Percentiles rank a stretch among this genome's conserved stretches.
phyloP scores from a whole-genome alignment of 2,329 filamentous ascomycete genomes.

The Trichophyton benhamiae region DNA sequence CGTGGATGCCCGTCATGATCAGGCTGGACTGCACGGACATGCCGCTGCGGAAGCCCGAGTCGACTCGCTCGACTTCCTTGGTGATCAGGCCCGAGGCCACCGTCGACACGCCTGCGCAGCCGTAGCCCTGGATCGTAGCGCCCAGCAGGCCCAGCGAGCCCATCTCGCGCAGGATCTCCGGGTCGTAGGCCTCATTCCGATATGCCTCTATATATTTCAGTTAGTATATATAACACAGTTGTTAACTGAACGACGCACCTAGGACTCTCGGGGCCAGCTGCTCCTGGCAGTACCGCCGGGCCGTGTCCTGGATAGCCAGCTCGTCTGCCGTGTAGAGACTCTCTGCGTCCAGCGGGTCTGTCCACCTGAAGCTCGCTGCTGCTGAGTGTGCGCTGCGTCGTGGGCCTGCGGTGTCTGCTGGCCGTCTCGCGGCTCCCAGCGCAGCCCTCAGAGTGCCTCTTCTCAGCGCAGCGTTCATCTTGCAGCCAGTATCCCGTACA shows the following conservation, averaged over 20 bases:
- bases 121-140: constrained; percentile 75
- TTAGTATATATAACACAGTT: no score
- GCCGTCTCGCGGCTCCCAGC: background rate
- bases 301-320: constrained; percentile 75
- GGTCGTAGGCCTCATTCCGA: constrained; percentile 75
- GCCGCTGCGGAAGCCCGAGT: constrained; percentile 81
- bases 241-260: constrained; percentile 39
- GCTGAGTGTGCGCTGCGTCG: constrained; percentile 7
- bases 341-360: constrained; percentile 67
- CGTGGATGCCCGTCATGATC: constrained; percentile 85
- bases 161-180: constrained; percentile 79
- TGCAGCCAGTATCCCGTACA: background rate
- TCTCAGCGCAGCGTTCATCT: constrained; percentile 10
- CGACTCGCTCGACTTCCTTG: constrained; percentile 77
- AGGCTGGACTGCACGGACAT: constrained; percentile 90
- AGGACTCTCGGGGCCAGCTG: constrained; percentile 72
- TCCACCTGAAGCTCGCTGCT: constrained; percentile 62
- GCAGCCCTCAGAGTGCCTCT: constrained; percentile 3
- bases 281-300: constrained; percentile 89
- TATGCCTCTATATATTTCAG: constrained; percentile 53
- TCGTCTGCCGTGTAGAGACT: constrained; percentile 82
- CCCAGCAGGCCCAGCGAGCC: constrained; percentile 81
- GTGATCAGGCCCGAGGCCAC: constrained; percentile 85
- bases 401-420: background rate
- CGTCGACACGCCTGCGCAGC: constrained; percentile 74